These are phyloP conservation scores for Diplocarpon rosae DNA, from an alignment of 2,329 filamentous ascomycete genomes.

Conservation along the genomic window DNA sequence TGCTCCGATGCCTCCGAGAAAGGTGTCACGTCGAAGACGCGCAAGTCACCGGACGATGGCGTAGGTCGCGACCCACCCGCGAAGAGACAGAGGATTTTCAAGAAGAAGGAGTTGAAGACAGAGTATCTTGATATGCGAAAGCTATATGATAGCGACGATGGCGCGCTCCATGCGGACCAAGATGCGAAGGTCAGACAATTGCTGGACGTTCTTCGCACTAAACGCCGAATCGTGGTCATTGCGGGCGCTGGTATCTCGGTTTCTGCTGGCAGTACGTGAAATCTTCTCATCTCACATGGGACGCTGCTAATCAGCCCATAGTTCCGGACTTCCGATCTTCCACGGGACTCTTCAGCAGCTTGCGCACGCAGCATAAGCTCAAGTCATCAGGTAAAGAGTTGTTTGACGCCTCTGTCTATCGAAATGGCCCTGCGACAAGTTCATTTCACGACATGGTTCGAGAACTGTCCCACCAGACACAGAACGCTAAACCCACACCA, in stretches of 20 bases:
- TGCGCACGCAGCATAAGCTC: slow-evolving; percentile 78
- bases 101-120: slow-evolving; percentile 63
- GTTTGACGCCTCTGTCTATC: slow-evolving; percentile 96
- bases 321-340: slow-evolving; percentile 94
- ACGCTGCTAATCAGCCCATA: slow-evolving; percentile 27
- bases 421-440: slow-evolving; percentile 75
- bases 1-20: slow-evolving; percentile 22
- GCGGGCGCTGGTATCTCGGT: slow-evolving; percentile 96
- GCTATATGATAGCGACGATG: slow-evolving; percentile 34
- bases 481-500: slow-evolving; percentile 65
- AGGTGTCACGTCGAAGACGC: slow-evolving; percentile 12
- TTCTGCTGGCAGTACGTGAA: slow-evolving; percentile 70
- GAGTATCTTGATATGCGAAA: slow-evolving; percentile 62
- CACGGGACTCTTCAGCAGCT: slow-evolving; percentile 75
- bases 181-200: slow-evolving; percentile 56
- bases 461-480: slow-evolving; percentile 69
- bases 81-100: slow-evolving; percentile 62
- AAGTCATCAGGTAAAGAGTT: slow-evolving; percentile 91
- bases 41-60: slow-evolving; percentile 13
- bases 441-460: slow-evolving; percentile 96
- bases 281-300: slow-evolving; percentile 14
- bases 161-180: slow-evolving; percentile 42
- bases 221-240: slow-evolving; percentile 94
- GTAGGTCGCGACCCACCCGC: slow-evolving; percentile 53
- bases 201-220: slow-evolving; percentile 65